These are phyloP conservation scores for Incumbomyces delicatus DNA, from an alignment of 2,329 filamentous ascomycete species.

Conservation along the genomic window DNA sequence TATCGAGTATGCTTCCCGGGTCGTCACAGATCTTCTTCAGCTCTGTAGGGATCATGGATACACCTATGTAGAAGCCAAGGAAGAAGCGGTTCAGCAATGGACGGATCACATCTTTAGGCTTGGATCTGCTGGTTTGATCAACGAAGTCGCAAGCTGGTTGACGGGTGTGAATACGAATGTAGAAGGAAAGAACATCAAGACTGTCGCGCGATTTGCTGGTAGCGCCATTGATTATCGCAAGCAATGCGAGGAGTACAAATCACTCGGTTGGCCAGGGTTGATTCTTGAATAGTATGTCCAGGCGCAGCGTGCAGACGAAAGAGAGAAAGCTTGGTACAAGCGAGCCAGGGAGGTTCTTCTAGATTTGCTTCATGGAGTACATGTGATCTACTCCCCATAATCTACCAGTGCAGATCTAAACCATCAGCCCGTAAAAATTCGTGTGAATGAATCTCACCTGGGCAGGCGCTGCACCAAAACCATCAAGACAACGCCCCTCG, in stretches of 20 bases:
- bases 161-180: constrained; percentile 46
- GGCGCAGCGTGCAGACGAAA: too few species aligned
- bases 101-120: constrained; percentile 41
- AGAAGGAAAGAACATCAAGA: constrained; percentile 37
- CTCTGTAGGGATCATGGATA: constrained; percentile 23
- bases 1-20: constrained; percentile 26
- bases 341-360: too few species aligned
- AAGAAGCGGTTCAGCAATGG: constrained; percentile 29
- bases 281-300: too few species aligned
- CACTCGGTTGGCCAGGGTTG: not conserved
- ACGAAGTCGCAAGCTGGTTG: constrained; percentile 47
- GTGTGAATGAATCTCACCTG: too few species aligned
- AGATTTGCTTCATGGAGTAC: too few species aligned
- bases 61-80: constrained; percentile 32
- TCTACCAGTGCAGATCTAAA: too few species aligned
- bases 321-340: too few species aligned
- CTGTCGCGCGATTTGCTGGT: constrained; percentile 39
- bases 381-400: too few species aligned
- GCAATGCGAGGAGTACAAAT: not conserved
- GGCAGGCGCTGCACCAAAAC: too few species aligned
- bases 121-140: constrained; percentile 35
- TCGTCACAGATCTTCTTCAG: constrained; percentile 30
- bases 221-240: constrained; percentile 35
- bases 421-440: too few species aligned
- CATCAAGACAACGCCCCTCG: too few species aligned